Percentiles rank a stretch among this genome's conserved stretches.
phyloP scores from a whole-genome alignment of 2,329 filamentous ascomycete genomes.

The Xylariaceae sp. region DNA sequence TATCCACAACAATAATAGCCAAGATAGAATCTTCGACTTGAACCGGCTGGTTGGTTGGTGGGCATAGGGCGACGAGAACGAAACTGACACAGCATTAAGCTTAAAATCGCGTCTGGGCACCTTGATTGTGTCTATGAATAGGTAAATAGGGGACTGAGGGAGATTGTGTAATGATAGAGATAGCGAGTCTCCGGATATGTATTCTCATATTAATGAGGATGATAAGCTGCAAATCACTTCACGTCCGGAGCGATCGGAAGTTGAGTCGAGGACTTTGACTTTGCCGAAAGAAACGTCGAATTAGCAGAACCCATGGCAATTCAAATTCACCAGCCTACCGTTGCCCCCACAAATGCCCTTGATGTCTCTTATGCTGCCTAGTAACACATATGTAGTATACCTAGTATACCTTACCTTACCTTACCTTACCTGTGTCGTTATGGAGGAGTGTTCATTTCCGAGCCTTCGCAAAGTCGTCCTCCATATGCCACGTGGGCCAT shows the following conservation, averaged over 20 bases:
- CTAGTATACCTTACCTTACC: no score
- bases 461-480: neutral
- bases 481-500: neutral
- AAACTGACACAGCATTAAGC: neutral
- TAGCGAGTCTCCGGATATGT: neutral
- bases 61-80: neutral
- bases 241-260: neutral
- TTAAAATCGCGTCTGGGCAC: no score
- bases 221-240: neutral
- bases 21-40: neutral
- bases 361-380: neutral
- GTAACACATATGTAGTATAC: neutral
- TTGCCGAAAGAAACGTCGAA: neutral
- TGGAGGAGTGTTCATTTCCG: neutral
- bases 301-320: no score
- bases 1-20: neutral
- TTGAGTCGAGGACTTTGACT: neutral
- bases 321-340: no score
- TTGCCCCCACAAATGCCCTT: neutral
- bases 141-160: neutral
- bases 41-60: neutral
- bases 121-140: neutral
- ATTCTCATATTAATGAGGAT: neutral
- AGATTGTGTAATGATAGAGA: neutral
- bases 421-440: neutral